Conservation (phyloP, 768 basidiomycete genomes). For the Tricholoma sp. region DNA sequence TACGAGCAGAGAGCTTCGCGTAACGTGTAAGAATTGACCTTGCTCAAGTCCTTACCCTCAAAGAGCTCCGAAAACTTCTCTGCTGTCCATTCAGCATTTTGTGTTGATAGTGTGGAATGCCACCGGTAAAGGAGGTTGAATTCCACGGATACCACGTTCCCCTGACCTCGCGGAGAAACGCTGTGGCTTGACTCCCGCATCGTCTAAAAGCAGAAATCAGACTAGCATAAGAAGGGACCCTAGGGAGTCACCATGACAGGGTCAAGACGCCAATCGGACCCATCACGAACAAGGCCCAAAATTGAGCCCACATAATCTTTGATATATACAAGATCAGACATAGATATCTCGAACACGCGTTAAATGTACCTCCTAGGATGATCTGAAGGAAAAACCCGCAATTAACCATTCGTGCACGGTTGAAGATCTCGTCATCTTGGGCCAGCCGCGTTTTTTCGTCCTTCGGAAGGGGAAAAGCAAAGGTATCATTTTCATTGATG, state of each 20-base stretch:
- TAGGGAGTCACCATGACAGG: slow-evolving; percentile 47
- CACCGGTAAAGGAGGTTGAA: slow-evolving; percentile 65
- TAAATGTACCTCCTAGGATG: slow-evolving; percentile 46
- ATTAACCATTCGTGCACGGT: slow-evolving; percentile 68
- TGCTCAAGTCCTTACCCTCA: slow-evolving; percentile 31
- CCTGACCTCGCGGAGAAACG: slow-evolving; percentile 58
- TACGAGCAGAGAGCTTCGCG: not conserved
- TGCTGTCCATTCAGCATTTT: slow-evolving; percentile 54
- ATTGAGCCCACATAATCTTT: slow-evolving; percentile 72
- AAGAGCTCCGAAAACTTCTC: slow-evolving; percentile 41
- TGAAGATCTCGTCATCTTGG: slow-evolving; percentile 78
- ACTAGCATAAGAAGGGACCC: not conserved
- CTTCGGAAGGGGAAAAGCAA: slow-evolving; percentile 21
- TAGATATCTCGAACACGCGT: not conserved
- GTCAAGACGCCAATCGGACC: slow-evolving; percentile 60
- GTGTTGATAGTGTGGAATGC: slow-evolving; percentile 56
- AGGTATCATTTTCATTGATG: slow-evolving; percentile 62
- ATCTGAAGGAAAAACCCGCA: slow-evolving; percentile 67
- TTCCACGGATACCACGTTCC: slow-evolving; percentile 73
- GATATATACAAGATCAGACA: not conserved
- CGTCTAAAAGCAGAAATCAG: slow-evolving; percentile 26
- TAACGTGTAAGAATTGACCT: slow-evolving; percentile 24
- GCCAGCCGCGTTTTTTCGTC: slow-evolving; percentile 20
- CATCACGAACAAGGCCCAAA: slow-evolving; percentile 62
- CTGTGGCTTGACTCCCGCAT: slow-evolving; percentile 48